Percentiles rank a stretch among this genome's conserved stretches.
phyloP scores from a whole-genome alignment of 371 early-diverging fungal species.

The Mucor sp. region DNA sequence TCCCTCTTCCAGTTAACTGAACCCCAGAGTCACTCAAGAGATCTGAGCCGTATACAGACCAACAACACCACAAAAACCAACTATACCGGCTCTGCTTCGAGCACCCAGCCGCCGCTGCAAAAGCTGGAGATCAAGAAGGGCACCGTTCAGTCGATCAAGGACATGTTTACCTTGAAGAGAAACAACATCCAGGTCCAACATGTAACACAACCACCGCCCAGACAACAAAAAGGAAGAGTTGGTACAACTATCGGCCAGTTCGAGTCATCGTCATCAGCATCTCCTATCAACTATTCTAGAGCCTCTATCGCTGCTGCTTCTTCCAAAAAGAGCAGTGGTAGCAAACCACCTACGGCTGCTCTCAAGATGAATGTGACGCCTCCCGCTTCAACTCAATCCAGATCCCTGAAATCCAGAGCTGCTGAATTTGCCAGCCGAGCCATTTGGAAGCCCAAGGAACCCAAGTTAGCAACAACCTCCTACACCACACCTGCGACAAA shows the following conservation, averaged over 20 bases:
- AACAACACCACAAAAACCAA: conserved; percentile 9
- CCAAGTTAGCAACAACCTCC: conserved; percentile 9
- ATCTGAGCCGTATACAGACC: conserved; percentile 10
- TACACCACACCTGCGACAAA: background rate
- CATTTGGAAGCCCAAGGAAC: conserved; percentile 17
- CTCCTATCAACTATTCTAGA: conserved; percentile 6
- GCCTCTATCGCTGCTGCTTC: background rate
- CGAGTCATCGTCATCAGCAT: conserved; percentile 11
- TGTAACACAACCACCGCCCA: background rate
- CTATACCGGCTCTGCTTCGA: conserved; percentile 5
- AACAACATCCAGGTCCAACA: conserved; percentile 3
- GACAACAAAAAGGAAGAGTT: conserved; percentile 11
- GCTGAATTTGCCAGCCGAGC: conserved; percentile 24
- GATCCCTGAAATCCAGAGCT: conserved; percentile 15
- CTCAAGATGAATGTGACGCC: background rate
- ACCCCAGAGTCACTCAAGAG: conserved; percentile 14
- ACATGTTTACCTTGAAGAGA: conserved; percentile 30
- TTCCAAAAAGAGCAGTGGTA: background rate
- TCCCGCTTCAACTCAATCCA: conserved; percentile 2
- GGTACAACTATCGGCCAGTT: conserved; percentile 22
- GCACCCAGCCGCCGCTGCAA: background rate
- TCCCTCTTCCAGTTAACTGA: conserved; percentile 41
- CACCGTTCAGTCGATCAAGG: conserved; percentile 39
- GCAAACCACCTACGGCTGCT: background rate
- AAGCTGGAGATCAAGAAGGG: conserved; percentile 37